Evolutionary conservation across 2,329 filamentous ascomycete genomes (phyloP), one percentile per base, ranked within the genome.

Genomic region (Aspergillus calidoustus): DNA sequence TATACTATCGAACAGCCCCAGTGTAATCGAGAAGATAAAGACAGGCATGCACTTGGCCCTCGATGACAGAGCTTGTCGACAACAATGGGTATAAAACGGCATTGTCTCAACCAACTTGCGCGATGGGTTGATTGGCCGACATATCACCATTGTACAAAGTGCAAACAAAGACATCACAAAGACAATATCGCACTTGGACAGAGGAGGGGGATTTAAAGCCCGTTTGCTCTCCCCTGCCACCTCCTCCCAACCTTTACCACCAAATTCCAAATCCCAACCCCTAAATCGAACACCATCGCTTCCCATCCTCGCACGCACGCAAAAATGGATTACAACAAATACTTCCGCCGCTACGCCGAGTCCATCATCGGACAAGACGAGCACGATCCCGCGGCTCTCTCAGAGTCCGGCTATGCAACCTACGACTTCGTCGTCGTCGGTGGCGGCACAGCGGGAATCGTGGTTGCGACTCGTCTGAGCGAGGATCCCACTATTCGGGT

Each of bases 381-480:
- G 34, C 15, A 15, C 9, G 34, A 41, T 5, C 5, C 15, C 9
- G 5, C 11, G 13, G 11, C 34, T 2, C 15, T 41, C 9, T 41
- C 34, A 5, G 34, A 41, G 4, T 41, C 34, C 4, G 34, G 34
- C 11, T 41, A 15, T 11, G 11, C 34, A 0, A 41, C 34, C 8
- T 41, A 41, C 28, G 57, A 52, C 13, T 56, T 52, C 25, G 34
- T 60, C 4, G 50, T 64, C 17, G 22, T 75, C 28, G 75, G 74
- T 7, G 74, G 69, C n/a, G 75, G 74, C 7, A 74, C 71, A n/a
- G 69, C 68, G 17, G 75, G 74, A 7, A 66, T 76, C 7, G 72
- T 72, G 5, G 54, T 76, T 7, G 74, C 74, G 23, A 67, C 63
- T 25, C 70, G 74, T 3, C 64, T 77, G 15, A 73, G 68, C 17